Evolutionary conservation across 78 protist species (phyloP).

Genomic region (Cyanophora paradoxa): DNA sequence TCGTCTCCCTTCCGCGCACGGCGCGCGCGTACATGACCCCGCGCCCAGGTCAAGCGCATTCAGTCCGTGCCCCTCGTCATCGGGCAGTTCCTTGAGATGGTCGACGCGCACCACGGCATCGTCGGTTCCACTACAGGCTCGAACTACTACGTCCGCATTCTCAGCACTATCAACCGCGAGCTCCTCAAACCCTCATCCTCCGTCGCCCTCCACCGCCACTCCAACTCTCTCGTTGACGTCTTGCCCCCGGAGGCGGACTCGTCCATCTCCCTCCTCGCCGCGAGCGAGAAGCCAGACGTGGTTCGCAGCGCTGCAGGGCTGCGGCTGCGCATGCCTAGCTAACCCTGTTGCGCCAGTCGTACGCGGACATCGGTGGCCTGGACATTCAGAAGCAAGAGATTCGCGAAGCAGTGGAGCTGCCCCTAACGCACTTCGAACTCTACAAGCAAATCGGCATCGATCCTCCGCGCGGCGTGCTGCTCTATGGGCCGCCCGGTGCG

Average conservation of each 20-base stretch:
- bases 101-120: constrained; percentile 88
- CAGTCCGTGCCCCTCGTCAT: constrained; percentile 97
- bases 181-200: constrained; percentile 95
- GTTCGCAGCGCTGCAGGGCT: too few species aligned
- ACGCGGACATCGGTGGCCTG: constrained; percentile 94
- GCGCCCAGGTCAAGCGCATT: constrained; percentile 81
- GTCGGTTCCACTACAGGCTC: constrained; percentile 90
- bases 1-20: too few species aligned
- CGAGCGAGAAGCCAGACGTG: constrained; percentile 68
- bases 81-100: constrained; percentile 98
- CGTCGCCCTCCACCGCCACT: constrained; percentile 92
- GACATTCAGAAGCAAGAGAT: constrained; percentile 99
- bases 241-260: constrained; percentile 98
- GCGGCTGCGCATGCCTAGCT: too few species aligned
- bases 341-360: too few species aligned
- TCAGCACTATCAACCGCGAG: constrained; percentile 97
- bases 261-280: constrained; percentile 76
- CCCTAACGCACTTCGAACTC: constrained; percentile 76
- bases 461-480: constrained; percentile 99
- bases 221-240: constrained; percentile 91
- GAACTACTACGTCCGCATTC: constrained; percentile 88
- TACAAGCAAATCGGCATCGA: constrained; percentile 95
- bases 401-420: constrained; percentile 99
- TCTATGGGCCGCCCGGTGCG: constrained; percentile 98
- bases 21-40: not conserved